Base-by-base conservation (phyloP, 2,329 filamentous ascomycete genomes). In the Sporothrix protearum region DNA sequence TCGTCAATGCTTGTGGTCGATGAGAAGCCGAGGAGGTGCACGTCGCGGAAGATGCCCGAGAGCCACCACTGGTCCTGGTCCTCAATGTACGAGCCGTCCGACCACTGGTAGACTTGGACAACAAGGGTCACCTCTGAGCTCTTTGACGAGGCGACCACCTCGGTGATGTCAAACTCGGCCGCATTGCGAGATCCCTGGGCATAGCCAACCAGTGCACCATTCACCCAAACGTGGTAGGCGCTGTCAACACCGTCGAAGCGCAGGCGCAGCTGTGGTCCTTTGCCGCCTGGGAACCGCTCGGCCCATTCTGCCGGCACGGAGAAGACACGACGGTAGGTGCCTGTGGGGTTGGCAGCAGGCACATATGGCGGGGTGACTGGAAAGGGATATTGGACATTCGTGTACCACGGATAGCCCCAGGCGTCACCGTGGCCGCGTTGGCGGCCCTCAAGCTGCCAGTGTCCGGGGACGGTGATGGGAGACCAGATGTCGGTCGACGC, bases 161-260 rank as follows among this genome's bases (percentile, higher is more conserved):
- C 33, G 0, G 88, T 88, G 14, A 92, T 81, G 73, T 92, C 91
- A 75, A 92, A 92, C 76, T 93, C 91, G 8, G 88, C 85, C 0
- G 90, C 84, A 75, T 92, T 92, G 49, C 90, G 83, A 10, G 87
- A 87, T 0, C 90, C 91, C 76, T 92, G 89, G 2, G 87, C 87
- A 76, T 92, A 92, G 2, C 91, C 91, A 1, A 92, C 81, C 47
- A 88, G 80, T 19, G 81, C 77, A 0, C 88, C 88, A 74, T 92
- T 92, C 7, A 92, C 80, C 84, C 86, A 92, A 12, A 92, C 80
- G 77, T 92, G 89, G 75, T 90, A 92, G 0, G 90, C 88, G 75
- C 88, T 89, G 75, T 92, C 90, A 0, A 92, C 90, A 1, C 91
- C 91, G 70, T 92, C 90, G 73, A 92, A 92, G 12, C 90, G 83